Conservation (phyloP, 2,329 filamentous ascomycete genomes). For the Monilinia fructicola region DNA sequence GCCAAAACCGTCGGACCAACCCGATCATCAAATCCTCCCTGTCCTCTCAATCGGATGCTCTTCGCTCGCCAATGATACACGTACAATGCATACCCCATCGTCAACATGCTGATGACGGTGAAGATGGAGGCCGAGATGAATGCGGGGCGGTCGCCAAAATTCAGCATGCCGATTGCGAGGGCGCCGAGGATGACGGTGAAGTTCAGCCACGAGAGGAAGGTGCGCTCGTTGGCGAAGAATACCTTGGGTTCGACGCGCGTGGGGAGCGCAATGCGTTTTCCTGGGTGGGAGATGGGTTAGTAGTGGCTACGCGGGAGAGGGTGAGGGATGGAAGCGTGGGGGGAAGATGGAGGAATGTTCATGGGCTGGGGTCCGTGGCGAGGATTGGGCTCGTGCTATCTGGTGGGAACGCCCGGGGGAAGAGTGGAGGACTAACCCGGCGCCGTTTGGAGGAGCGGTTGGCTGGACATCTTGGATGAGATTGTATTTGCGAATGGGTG, state of each 20-base stretch:
- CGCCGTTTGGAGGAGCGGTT: constrained; percentile 91
- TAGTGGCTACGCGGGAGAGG: constrained; percentile 11
- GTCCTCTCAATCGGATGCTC: constrained; percentile 85
- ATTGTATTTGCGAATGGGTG: not conserved
- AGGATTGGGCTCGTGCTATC: not conserved
- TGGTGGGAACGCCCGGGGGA: too few species aligned
- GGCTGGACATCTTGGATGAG: constrained; percentile 72
- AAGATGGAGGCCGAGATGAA: constrained; percentile 94
- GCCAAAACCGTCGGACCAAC: constrained; percentile 91
- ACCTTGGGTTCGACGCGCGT: constrained; percentile 99
- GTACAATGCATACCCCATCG: constrained; percentile 91
- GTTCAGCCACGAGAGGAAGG: constrained; percentile 99
- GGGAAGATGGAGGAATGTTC: not conserved
- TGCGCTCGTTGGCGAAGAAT: constrained; percentile 99
- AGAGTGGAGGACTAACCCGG: constrained; percentile 62
- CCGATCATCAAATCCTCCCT: constrained; percentile 94
- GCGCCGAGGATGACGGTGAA: constrained; percentile 98
- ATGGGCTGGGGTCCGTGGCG: not conserved
- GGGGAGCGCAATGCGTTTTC: constrained; percentile 97
- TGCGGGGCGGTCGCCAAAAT: constrained; percentile 93
- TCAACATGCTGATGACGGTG: constrained; percentile 88
- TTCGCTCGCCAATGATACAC: constrained; percentile 98
- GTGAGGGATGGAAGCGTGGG: not conserved
- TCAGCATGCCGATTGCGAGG: constrained; percentile 92
- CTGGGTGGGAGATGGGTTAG: constrained; percentile 47